phyloP scores from a whole-genome alignment of 352 stramenopile genomes.

The Globisporangium alternatum region DNA sequence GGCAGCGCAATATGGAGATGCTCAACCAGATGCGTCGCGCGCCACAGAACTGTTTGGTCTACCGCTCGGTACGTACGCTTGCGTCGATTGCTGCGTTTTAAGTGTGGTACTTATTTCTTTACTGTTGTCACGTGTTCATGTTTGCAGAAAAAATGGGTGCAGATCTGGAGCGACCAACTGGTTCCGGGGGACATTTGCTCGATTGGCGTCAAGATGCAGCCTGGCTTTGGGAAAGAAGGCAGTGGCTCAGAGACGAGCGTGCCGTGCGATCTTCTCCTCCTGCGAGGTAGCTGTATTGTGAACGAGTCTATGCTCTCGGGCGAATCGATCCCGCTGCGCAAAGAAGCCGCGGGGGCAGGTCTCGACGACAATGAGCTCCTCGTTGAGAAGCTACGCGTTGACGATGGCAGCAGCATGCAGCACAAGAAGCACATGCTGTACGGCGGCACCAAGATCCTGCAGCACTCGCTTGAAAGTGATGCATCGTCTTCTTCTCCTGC shows the following conservation, averaged over 20 bases:
- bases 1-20: slow-evolving; percentile 84
- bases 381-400: slow-evolving; percentile 17
- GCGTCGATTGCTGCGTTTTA: not conserved
- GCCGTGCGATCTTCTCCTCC: slow-evolving; percentile 90
- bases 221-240: slow-evolving; percentile 8
- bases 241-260: slow-evolving; percentile 27
- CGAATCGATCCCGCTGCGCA: slow-evolving; percentile 93
- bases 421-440: slow-evolving; percentile 78
- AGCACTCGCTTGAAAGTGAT: slow-evolving; percentile 23
- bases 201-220: slow-evolving; percentile 46
- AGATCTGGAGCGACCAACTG: slow-evolving; percentile 62
- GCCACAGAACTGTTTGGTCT: slow-evolving; percentile 76
- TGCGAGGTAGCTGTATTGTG: slow-evolving; percentile 90
- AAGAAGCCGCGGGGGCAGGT: slow-evolving; percentile 54
- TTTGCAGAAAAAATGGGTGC: slow-evolving; percentile 46
- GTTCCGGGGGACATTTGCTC: slow-evolving; percentile 86
- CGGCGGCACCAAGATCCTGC: slow-evolving; percentile 60
- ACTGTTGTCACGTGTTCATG: not conserved
- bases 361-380: slow-evolving; percentile 18
- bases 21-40: slow-evolving; percentile 82
- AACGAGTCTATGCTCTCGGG: slow-evolving; percentile 97
- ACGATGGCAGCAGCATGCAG: slow-evolving; percentile 29
- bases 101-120: not conserved
- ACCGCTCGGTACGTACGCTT: slow-evolving; percentile 27
- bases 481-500: not conserved